A percentile compares a stretch with the other conserved stretches of the same genome.
These are phyloP conservation scores for Didymella pinodella DNA, from an alignment of 2,329 filamentous ascomycete genomes.

Conservation along the genomic window DNA sequence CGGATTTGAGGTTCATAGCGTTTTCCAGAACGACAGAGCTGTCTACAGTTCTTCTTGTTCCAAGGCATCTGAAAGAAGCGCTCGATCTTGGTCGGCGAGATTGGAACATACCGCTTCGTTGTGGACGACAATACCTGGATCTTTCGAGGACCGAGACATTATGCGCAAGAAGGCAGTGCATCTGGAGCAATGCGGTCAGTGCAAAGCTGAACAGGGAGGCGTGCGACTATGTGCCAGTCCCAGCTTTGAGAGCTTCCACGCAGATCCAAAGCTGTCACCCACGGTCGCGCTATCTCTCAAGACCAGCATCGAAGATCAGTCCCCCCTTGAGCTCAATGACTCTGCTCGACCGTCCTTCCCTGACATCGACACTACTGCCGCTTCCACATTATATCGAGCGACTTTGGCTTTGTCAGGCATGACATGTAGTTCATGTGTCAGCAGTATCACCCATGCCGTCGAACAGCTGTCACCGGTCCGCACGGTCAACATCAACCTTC, in stretches of 20 bases:
- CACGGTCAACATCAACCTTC: conserved; percentile 59
- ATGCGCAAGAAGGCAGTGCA: conserved; percentile 45
- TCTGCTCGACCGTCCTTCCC: conserved; percentile 27
- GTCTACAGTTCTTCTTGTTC: conserved; percentile 27
- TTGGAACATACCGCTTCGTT: conserved; percentile 46
- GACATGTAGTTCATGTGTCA: conserved; percentile 67
- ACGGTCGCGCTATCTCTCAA: conserved; percentile 23
- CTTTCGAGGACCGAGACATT: conserved; percentile 23
- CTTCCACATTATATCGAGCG: conserved; percentile 38
- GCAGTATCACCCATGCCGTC: conserved; percentile 59
- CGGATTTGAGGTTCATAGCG: conserved; percentile 66
- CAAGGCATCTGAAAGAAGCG: conserved; percentile 22
- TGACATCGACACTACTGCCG: conserved; percentile 21
- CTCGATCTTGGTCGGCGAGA: conserved; percentile 43
- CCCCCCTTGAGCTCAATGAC: conserved; percentile 20
- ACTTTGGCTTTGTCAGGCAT: conserved; percentile 65
- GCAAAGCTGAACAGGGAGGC: conserved; percentile 41
- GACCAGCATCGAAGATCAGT: conserved; percentile 24
- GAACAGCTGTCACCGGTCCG: conserved; percentile 58
- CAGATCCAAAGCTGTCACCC: conserved; percentile 26
- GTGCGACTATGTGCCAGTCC: conserved; percentile 25
- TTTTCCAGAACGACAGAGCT: conserved; percentile 47
- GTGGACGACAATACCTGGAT: conserved; percentile 32
- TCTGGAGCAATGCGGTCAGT: conserved; percentile 48
- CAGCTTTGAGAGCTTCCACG: conserved; percentile 15